Conservation (phyloP, 139 green algal species). For the Limnomonas spitsbergensis region DNA sequence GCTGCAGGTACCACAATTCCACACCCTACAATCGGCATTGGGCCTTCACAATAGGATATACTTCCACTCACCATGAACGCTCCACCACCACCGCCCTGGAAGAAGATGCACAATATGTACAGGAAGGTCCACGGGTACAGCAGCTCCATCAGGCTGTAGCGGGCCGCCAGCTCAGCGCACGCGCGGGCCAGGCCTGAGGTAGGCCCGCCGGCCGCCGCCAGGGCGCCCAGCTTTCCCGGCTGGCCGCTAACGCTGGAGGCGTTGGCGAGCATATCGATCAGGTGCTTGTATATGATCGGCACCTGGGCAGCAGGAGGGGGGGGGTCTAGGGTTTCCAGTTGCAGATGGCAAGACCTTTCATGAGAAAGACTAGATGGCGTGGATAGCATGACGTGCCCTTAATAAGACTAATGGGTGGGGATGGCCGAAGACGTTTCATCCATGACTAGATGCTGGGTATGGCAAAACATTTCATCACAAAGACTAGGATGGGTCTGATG, state of each 20-base stretch:
- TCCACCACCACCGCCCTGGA: slow-evolving; percentile 36
- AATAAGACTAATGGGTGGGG: no score
- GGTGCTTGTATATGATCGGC: slow-evolving; percentile 10
- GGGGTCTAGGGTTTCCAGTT: no score
- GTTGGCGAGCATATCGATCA: not conserved
- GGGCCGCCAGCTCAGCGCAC: not conserved
- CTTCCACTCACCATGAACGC: slow-evolving; percentile 21
- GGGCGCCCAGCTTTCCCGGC: not conserved
- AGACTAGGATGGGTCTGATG: no score
- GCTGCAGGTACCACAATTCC: no score
- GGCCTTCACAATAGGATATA: no score
- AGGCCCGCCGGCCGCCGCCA: not conserved
- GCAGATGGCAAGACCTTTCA: no score
- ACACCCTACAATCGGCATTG: no score
- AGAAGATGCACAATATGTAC: slow-evolving; percentile 49
- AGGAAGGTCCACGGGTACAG: slow-evolving; percentile 33
- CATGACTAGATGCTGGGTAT: no score
- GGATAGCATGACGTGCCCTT: no score
- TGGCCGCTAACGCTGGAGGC: not conserved
- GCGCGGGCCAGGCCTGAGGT: not conserved
- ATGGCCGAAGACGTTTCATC: no score
- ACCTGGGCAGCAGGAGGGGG: not conserved
- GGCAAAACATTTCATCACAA: no score
- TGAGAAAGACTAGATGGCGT: no score
- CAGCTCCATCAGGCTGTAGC: not conserved